A percentile compares a stretch with the other conserved stretches of the same genome.
These are phyloP conservation scores for Sphaerulina musiva DNA, from an alignment of 2,329 filamentous ascomycete species.

Conservation along the genomic window DNA sequence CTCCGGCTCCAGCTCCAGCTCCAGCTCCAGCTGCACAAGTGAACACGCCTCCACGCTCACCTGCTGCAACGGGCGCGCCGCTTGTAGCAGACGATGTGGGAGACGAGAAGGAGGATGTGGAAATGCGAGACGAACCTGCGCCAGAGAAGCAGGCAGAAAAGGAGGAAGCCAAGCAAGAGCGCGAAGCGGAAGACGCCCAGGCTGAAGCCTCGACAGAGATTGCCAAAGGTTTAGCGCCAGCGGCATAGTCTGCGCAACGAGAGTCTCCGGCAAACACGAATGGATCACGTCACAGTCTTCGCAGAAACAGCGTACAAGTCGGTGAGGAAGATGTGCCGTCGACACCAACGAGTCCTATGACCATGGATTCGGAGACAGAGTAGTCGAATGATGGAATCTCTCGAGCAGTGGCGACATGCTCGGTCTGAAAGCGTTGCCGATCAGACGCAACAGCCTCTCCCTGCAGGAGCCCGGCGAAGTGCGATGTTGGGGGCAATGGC, in stretches of 20 bases:
- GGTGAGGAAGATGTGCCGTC: no score
- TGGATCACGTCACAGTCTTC: no score
- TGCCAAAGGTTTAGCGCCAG: slow-evolving; percentile 14
- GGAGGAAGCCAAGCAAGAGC: slow-evolving; percentile 29
- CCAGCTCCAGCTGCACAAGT: slow-evolving; percentile 26
- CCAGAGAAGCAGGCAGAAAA: slow-evolving; percentile 21
- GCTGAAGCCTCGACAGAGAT: slow-evolving; percentile 30
- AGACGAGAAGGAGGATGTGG: slow-evolving; percentile 15
- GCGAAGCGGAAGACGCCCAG: slow-evolving; percentile 26
- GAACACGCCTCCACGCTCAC: slow-evolving; percentile 18
- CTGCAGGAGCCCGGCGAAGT: no score
- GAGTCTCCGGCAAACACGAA: no score
- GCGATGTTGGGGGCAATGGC: no score
- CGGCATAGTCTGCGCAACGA: background rate
- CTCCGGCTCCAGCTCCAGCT: slow-evolving; percentile 1
- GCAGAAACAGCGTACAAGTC: no score
- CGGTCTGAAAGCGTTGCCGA: no score
- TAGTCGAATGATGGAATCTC: no score
- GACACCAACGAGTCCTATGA: no score
- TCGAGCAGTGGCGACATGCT: no score
- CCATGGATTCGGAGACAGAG: no score
- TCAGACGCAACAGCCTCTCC: no score
- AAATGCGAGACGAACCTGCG: slow-evolving; percentile 14
- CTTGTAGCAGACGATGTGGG: slow-evolving; percentile 2
- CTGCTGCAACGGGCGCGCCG: slow-evolving; percentile 7